Percentiles rank a stretch among this genome's conserved stretches.
phyloP scores from a whole-genome alignment of 108 stramenopile genomes.

The Stephanodiscus minutulus region DNA sequence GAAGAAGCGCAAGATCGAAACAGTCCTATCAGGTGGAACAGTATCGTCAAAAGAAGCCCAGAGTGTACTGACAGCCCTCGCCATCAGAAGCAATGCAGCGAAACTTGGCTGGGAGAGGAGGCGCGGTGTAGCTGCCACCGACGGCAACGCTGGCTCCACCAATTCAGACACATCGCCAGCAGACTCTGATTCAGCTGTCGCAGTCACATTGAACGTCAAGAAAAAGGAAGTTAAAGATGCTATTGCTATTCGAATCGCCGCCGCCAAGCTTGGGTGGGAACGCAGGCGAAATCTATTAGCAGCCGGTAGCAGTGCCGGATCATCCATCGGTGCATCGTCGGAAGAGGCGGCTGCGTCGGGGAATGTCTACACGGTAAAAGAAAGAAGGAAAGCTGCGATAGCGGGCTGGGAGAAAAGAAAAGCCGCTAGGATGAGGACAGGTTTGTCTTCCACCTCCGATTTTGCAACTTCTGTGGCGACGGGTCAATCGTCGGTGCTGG shows the following conservation, averaged over 20 bases:
- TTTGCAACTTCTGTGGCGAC: constrained; percentile 10
- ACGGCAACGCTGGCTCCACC: background rate
- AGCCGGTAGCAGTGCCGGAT: constrained; percentile 4
- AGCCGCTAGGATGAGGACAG: constrained; percentile 6
- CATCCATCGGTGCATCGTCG: constrained; percentile 11
- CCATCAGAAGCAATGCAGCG: constrained; percentile 21
- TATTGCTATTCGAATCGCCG: constrained; percentile 1
- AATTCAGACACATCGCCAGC: background rate
- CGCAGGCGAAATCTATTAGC: constrained; percentile 19
- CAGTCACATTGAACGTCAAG: background rate
- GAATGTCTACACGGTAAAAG: constrained; percentile 28
- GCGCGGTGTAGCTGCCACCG: background rate
- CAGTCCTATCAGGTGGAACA: constrained; percentile 4
- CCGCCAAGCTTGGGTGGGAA: constrained; percentile 32
- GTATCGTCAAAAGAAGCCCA: constrained; percentile 12
- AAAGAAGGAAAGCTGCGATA: constrained; percentile 24
- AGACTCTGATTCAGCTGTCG: background rate
- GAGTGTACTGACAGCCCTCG: background rate
- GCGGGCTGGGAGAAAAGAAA: constrained; percentile 38
- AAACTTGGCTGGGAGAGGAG: constrained; percentile 20
- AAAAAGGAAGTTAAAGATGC: background rate
- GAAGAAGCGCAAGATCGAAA: constrained; percentile 4
- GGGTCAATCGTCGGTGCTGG: constrained; percentile 3
- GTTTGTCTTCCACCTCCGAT: constrained; percentile 10
- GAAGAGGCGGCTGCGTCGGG: background rate